Evolutionary conservation across 2,329 filamentous ascomycete species (phyloP).

Genomic region (Pseudogymnoascus pannorum): DNA sequence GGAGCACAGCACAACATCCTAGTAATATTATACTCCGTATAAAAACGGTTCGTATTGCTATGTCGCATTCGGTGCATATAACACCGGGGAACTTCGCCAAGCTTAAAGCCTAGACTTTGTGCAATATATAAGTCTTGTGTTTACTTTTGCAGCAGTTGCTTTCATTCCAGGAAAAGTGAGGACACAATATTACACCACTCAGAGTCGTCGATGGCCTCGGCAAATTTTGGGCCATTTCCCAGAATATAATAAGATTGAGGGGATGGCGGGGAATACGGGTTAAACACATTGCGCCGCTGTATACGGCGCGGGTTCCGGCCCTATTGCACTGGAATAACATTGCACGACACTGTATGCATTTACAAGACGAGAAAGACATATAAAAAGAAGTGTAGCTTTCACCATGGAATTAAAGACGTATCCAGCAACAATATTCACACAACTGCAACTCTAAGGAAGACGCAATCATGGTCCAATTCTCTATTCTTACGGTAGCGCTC

Average conservation of each 20-base stretch:
- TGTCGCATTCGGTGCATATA: too few relatives aligned
- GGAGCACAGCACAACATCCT: too few relatives aligned
- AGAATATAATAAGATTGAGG: too few relatives aligned
- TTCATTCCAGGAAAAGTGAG: background rate
- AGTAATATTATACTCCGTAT: too few relatives aligned
- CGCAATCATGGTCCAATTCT: slow-evolving; percentile 31
- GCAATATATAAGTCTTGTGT: background rate
- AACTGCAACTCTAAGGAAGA: too few relatives aligned
- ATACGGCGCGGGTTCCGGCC: background rate
- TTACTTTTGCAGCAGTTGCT: background rate
- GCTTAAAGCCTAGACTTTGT: background rate
- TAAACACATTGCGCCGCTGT: too few relatives aligned
- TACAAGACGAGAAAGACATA: background rate
- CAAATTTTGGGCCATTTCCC: too few relatives aligned
- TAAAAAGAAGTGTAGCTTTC: background rate
- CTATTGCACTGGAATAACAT: background rate
- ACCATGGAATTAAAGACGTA: background rate
- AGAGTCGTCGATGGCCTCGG: background rate
- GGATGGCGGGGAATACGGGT: background rate
- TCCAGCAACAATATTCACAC: too few relatives aligned
- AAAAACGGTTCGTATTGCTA: too few relatives aligned
- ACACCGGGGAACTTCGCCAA: background rate
- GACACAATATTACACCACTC: background rate
- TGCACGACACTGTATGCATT: background rate
- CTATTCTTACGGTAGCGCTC: slow-evolving; percentile 34